These are phyloP conservation scores for Chaetomium sp. DNA, from an alignment of 2,329 filamentous ascomycete species.

Conservation along the genomic window DNA sequence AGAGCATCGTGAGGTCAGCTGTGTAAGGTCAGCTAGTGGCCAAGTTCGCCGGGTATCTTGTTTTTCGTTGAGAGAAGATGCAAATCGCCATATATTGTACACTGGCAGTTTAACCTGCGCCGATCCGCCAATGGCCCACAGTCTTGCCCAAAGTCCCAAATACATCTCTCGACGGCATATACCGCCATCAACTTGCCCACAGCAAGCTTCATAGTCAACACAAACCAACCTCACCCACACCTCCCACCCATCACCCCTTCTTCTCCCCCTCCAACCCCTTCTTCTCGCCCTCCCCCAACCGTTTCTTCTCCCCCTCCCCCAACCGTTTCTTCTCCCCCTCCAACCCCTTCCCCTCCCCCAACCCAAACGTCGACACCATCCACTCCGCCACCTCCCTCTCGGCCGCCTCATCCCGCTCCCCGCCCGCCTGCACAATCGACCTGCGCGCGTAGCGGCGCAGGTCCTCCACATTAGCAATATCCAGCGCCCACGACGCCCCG, in stretches of 20 bases:
- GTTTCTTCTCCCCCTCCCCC: background rate
- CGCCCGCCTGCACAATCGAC: constrained; percentile 42
- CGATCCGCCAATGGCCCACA: background rate
- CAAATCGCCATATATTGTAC: background rate
- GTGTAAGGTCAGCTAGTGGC: background rate
- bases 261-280: constrained; percentile 1
- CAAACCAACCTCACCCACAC: background rate
- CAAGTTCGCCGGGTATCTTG: background rate
- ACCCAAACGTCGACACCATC: constrained; percentile 61
- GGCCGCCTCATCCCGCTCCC: constrained; percentile 50
- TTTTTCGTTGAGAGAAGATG: background rate
- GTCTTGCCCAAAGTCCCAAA: background rate
- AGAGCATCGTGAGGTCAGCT: background rate
- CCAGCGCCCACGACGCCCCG: constrained; percentile 73
- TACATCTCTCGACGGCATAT: background rate
- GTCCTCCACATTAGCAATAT: constrained; percentile 71
- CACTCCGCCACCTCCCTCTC: constrained; percentile 65
- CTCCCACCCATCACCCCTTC: background rate
- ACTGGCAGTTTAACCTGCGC: background rate
- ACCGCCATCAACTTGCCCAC: background rate
- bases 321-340: background rate
- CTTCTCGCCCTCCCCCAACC: constrained; percentile 1
- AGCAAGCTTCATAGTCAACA: background rate
- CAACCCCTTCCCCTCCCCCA: constrained; percentile 39
- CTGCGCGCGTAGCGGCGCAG: constrained; percentile 56